phyloP scores from a whole-genome alignment of 495 filamentous ascomycete species.

The Penicillium coprophilum region DNA sequence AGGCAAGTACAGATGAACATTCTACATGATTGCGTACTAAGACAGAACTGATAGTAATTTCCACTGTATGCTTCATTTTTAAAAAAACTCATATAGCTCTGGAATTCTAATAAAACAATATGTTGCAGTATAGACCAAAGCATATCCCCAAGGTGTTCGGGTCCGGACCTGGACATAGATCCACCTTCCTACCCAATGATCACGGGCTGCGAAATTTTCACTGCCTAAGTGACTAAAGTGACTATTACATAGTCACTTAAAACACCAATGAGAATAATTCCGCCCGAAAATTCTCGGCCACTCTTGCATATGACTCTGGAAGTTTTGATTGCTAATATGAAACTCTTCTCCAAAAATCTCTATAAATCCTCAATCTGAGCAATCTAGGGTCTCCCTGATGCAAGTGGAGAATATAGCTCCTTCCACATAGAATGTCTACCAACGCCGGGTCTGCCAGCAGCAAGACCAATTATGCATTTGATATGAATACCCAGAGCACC shows the following conservation, averaged over 20 bases:
- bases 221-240: not conserved
- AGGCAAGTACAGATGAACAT: not conserved
- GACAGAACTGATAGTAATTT: not conserved
- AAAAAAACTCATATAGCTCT: not conserved
- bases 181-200: conserved; percentile 8
- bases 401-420: conserved; percentile 1
- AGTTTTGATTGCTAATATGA: conserved; percentile 19
- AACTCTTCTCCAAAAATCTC: conserved; percentile 6
- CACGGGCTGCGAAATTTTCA: not conserved
- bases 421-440: conserved; percentile 27
- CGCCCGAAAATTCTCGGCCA: conserved; percentile 8
- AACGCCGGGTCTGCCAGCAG: conserved; percentile 13
- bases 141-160: not conserved
- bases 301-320: conserved; percentile 8
- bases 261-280: conserved; percentile 22
- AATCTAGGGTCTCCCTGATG: not conserved
- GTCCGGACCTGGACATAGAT: conserved; percentile 2
- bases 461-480: conserved; percentile 17
- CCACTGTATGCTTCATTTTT: not conserved
- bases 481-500: conserved; percentile 5
- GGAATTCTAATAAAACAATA: not conserved
- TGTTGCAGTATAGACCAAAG: not conserved
- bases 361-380: not conserved
- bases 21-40: not conserved
- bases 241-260: not conserved